A percentile compares a stretch with the other conserved stretches of the same genome.
Evolutionary conservation across 495 filamentous ascomycete species (phyloP).

Genomic region (Geopyxis carbonaria): DNA sequence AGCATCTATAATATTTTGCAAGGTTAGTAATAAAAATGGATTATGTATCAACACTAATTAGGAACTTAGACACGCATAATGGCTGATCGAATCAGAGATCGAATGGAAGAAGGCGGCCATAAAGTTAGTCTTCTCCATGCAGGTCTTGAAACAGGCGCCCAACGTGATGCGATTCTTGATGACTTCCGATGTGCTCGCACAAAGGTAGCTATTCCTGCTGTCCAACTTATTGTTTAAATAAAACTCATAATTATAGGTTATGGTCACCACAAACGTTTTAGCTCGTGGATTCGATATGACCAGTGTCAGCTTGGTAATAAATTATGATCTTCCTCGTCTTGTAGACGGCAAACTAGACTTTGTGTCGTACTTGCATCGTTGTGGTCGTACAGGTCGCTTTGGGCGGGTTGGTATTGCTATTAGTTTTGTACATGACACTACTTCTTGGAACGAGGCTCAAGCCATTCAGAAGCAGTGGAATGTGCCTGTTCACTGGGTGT

Average conservation of each 20-base stretch:
- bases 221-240: neutral
- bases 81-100: conserved; percentile 61
- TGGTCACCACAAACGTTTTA: conserved; percentile 95
- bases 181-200: conserved; percentile 67
- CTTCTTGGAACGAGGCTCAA: conserved; percentile 56
- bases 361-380: conserved; percentile 95
- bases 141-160: conserved; percentile 61
- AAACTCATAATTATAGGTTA: conserved; percentile 32
- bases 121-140: conserved; percentile 66
- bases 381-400: conserved; percentile 91
- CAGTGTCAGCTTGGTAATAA: conserved; percentile 92
- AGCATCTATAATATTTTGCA: conserved; percentile 94
- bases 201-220: conserved; percentile 32
- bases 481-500: conserved; percentile 39
- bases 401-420: conserved; percentile 94
- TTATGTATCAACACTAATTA: conserved; percentile 2
- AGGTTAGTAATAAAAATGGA: too few relatives aligned
- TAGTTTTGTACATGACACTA: conserved; percentile 67
- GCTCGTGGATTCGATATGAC: conserved; percentile 95
- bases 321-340: conserved; percentile 65
- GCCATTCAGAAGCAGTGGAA: conserved; percentile 59
- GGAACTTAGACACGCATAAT: conserved; percentile 65
- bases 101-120: conserved; percentile 78
- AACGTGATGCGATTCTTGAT: conserved; percentile 75
- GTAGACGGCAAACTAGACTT: conserved; percentile 45